These are phyloP conservation scores for Dothideomycetes sp. DNA, from an alignment of 2,329 filamentous ascomycete genomes.

Conservation along the genomic window DNA sequence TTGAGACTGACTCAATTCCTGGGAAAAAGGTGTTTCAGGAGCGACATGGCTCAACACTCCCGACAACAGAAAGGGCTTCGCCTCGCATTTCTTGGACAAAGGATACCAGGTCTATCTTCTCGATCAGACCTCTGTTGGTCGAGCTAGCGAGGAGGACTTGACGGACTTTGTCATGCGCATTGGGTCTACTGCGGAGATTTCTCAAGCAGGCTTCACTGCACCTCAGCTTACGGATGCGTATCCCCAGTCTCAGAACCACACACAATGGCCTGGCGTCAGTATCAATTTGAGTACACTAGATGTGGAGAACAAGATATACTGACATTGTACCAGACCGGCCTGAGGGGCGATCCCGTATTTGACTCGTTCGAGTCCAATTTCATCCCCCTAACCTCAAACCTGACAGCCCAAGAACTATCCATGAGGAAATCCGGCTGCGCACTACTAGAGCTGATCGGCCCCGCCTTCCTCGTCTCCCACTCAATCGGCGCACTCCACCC, in stretches of 20 bases:
- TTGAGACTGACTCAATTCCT: no score
- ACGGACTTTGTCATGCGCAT: slow-evolving; percentile 4
- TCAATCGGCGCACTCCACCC: slow-evolving; percentile 21
- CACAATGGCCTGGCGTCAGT: slow-evolving; percentile 15
- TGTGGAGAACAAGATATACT: no score
- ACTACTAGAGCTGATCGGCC: slow-evolving; percentile 19
- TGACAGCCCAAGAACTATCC: slow-evolving; percentile 17
- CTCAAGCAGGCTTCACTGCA: slow-evolving; percentile 14
- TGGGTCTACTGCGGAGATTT: slow-evolving; percentile 6
- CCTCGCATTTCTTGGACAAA: slow-evolving; percentile 5
- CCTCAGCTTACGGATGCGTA: slow-evolving; percentile 10
- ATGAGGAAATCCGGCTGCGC: slow-evolving; percentile 21
- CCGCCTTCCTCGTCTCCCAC: slow-evolving; percentile 22
- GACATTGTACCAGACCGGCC: no score
- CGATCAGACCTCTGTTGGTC: slow-evolving; percentile 16
- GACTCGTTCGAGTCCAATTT: slow-evolving; percentile 21
- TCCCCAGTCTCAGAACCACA: slow-evolving; percentile 11
- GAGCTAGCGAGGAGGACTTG: slow-evolving; percentile 10
- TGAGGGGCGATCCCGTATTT: slow-evolving; percentile 16
- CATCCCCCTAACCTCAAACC: slow-evolving; percentile 19
- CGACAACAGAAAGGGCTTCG: slow-evolving; percentile 33
- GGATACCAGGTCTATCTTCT: slow-evolving; percentile 27
- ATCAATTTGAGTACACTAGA: no score
- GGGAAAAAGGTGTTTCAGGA: no score
- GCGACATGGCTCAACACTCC: slow-evolving; percentile 29